Conservation (phyloP, 2,329 filamentous ascomycete species). For the Fusarium zealandicum region DNA sequence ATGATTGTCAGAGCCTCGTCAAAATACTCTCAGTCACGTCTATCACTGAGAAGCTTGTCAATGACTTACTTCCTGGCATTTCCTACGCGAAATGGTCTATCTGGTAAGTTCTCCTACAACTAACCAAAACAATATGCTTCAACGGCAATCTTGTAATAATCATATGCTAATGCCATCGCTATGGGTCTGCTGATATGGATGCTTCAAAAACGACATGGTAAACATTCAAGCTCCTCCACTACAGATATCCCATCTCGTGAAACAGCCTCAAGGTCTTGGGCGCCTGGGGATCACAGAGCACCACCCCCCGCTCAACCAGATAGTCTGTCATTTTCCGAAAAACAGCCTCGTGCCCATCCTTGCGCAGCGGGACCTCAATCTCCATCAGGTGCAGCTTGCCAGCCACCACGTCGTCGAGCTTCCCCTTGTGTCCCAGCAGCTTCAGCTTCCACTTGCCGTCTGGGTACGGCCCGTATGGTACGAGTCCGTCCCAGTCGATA, state of each 20-base stretch:
- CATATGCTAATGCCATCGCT: too few relatives aligned
- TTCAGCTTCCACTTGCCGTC: slow-evolving; percentile 34
- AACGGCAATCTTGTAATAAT: too few relatives aligned
- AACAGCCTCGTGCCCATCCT: slow-evolving; percentile 13
- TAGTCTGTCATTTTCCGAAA: slow-evolving; percentile 17
- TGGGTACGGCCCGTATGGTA: slow-evolving; percentile 26
- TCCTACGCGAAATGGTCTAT: too few relatives aligned
- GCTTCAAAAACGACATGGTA: too few relatives aligned
- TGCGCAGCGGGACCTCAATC: slow-evolving; percentile 29
- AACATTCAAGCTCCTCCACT: background rate
- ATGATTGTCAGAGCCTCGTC: too few relatives aligned
- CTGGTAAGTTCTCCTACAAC: too few relatives aligned
- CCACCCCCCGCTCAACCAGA: slow-evolving; percentile 15
- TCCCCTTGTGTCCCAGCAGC: slow-evolving; percentile 26
- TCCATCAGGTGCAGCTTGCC: slow-evolving; percentile 32
- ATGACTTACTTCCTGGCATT: too few relatives aligned
- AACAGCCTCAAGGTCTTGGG: slow-evolving; percentile 31
- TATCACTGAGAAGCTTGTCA: too few relatives aligned
- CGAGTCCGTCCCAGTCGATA: slow-evolving; percentile 30
- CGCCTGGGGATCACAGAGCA: slow-evolving; percentile 28
- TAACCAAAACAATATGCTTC: too few relatives aligned
- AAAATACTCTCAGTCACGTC: too few relatives aligned
- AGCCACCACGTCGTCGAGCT: slow-evolving; percentile 32
- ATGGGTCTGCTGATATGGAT: too few relatives aligned
- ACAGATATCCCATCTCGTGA: slow-evolving; percentile 20